These are phyloP conservation scores for Dactylellina haptotyla DNA, from an alignment of 2,329 filamentous ascomycete species.

Conservation along the genomic window DNA sequence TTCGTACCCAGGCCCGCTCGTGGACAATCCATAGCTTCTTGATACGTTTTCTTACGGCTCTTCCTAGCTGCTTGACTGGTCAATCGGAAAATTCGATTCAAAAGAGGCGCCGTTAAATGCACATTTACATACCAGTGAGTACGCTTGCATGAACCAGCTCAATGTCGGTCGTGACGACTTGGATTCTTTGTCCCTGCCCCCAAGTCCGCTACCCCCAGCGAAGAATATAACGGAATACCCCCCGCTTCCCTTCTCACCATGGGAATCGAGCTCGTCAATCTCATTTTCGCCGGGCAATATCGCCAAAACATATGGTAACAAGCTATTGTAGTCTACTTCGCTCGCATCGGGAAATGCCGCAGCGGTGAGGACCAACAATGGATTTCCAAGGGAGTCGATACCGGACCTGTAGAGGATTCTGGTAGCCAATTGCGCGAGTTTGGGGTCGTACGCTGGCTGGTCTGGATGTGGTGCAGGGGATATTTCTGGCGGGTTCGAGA, in stretches of 20 bases:
- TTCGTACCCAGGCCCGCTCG: conserved; percentile 68
- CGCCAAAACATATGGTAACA: conserved; percentile 68
- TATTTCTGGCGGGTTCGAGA: conserved; percentile 52
- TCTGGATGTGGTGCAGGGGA: conserved; percentile 62
- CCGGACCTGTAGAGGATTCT: conserved; percentile 68
- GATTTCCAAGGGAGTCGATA: conserved; percentile 64
- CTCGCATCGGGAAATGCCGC: conserved; percentile 68
- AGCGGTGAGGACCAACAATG: conserved; percentile 68
- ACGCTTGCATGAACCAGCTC: conserved; percentile 70
- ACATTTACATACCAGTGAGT: conserved; percentile 63
- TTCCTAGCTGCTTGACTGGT: conserved; percentile 60
- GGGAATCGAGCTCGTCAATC: conserved; percentile 59
- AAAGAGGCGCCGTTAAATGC: background rate
- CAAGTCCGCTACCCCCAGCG: conserved; percentile 64
- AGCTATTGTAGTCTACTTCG: conserved; percentile 67
- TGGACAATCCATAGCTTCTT: conserved; percentile 70
- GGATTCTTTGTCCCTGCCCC: conserved; percentile 34
- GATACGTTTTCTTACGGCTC: conserved; percentile 68
- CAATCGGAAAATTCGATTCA: background rate
- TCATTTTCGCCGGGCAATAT: conserved; percentile 69
- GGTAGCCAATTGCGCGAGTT: conserved; percentile 66
- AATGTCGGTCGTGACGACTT: conserved; percentile 66
- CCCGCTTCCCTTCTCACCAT: conserved; percentile 59
- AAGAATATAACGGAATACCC: conserved; percentile 70
- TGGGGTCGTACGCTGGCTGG: conserved; percentile 63